phyloP scores from a whole-genome alignment of 768 basidiomycete genomes.

The Cystofilobasidium macerans region DNA sequence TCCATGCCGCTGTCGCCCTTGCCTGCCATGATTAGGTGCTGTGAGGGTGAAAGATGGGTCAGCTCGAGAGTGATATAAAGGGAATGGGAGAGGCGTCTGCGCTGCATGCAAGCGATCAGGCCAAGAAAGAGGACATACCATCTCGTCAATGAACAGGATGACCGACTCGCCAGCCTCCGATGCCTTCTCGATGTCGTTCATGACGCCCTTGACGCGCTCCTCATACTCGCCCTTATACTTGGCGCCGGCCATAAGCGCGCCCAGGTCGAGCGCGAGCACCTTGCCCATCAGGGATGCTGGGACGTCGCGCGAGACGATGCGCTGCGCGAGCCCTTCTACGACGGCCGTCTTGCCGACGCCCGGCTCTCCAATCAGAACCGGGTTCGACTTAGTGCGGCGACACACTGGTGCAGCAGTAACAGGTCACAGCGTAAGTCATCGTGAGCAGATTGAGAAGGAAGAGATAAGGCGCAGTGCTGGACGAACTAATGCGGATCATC shows the following conservation, averaged over 20 bases:
- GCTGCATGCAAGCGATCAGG: too few relatives aligned
- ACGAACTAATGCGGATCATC: background rate
- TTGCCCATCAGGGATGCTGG: conserved; percentile 37
- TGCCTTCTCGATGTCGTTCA: conserved; percentile 86
- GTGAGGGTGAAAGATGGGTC: background rate
- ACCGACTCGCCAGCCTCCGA: conserved; percentile 63
- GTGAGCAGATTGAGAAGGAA: background rate
- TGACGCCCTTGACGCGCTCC: conserved; percentile 82
- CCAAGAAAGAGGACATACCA: background rate
- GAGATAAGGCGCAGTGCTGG: background rate
- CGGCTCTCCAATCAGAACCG: conserved; percentile 65
- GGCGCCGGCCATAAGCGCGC: conserved; percentile 70
- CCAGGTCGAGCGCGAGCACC: conserved; percentile 70
- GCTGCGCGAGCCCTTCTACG: conserved; percentile 87
- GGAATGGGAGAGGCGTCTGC: too few relatives aligned
- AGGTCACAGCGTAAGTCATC: too few relatives aligned
- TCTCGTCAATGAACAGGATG: conserved; percentile 89
- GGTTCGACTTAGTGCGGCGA: conserved; percentile 26
- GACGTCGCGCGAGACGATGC: conserved; percentile 40
- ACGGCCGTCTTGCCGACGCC: conserved; percentile 92
- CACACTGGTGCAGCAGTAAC: too few relatives aligned
- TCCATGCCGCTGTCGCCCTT: conserved; percentile 81
- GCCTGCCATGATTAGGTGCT: conserved; percentile 80
- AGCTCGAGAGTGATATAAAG: background rate
- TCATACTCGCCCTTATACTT: conserved; percentile 90